Conservation (phyloP, 2,329 filamentous ascomycete species). For the Incumbomyces lentus region DNA sequence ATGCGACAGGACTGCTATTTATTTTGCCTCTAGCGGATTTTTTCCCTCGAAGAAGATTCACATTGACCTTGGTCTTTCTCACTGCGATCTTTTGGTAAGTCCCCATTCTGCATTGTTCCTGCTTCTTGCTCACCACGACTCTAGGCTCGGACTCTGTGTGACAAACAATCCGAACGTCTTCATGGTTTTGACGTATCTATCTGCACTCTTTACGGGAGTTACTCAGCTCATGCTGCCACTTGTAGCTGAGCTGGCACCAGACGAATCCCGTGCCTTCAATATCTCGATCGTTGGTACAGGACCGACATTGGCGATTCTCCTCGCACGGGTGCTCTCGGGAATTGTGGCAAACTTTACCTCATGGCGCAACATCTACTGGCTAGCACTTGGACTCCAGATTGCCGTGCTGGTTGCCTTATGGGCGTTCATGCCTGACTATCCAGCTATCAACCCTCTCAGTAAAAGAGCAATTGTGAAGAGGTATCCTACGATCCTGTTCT, state of each 20-base stretch:
- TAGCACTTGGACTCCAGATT: constrained; percentile 60
- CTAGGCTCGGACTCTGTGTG: constrained; percentile 52
- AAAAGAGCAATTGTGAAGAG: constrained; percentile 24
- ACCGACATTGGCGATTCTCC: constrained; percentile 60
- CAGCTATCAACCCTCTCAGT: constrained; percentile 54
- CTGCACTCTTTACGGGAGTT: constrained; percentile 62
- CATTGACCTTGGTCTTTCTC: constrained; percentile 53
- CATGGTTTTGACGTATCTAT: constrained; percentile 60
- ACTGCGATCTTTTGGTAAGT: constrained; percentile 54
- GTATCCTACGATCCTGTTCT: constrained; percentile 55
- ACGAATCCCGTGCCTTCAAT: constrained; percentile 55
- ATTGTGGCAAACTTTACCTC: constrained; percentile 60
- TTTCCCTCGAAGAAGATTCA: constrained; percentile 53
- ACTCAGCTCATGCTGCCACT: constrained; percentile 69
- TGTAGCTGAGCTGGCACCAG: constrained; percentile 64
- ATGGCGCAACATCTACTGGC: constrained; percentile 72
- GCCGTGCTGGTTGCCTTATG: constrained; percentile 54
- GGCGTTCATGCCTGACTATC: constrained; percentile 69
- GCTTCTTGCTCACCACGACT: neutral
- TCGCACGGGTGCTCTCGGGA: constrained; percentile 64
- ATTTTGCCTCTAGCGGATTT: constrained; percentile 65
- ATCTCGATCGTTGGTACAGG: constrained; percentile 65
- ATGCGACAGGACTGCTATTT: constrained; percentile 61
- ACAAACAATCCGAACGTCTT: constrained; percentile 56
- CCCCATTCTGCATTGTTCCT: constrained; percentile 8